Evolutionary conservation across 305 asterid species (phyloP).

Genomic region (Nicotiana rustica): DNA sequence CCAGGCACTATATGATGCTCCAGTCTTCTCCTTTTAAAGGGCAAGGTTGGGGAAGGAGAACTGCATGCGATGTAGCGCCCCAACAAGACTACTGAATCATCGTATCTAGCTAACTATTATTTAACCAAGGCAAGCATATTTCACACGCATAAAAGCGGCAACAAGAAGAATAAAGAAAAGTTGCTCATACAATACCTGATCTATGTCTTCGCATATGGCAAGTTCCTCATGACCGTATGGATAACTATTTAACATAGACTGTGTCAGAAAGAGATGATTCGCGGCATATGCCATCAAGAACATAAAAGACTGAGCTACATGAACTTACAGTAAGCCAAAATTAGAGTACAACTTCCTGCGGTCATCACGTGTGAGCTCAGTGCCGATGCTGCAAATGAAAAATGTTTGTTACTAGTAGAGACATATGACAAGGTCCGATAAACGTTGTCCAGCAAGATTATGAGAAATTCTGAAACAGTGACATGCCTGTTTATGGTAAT

Average conservation of each 20-base stretch:
- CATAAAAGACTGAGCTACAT: conserved; percentile 20
- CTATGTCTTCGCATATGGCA: conserved; percentile 89
- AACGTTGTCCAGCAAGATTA: neutral
- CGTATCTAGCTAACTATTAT: conserved; percentile 4
- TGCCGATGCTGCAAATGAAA: conserved; percentile 34
- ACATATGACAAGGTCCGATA: neutral
- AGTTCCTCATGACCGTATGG: conserved; percentile 99
- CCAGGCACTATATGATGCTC: conserved; percentile 3
- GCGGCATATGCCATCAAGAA: neutral
- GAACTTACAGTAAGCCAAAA: conserved; percentile 38
- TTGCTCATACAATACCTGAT: conserved; percentile 64
- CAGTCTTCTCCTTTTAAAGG: neutral
- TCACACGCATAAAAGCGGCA: neutral
- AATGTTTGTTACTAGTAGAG: conserved; percentile 13
- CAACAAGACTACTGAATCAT: conserved; percentile 1
- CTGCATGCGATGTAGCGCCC: neutral
- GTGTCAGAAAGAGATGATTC: conserved; percentile 38
- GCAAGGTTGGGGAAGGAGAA: neutral
- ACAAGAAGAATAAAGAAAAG: conserved; percentile 19
- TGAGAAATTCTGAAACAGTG: neutral
- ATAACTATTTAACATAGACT: conserved; percentile 56
- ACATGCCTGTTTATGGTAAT: conserved; percentile 90
- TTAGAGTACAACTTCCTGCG: conserved; percentile 39
- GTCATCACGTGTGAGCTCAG: conserved; percentile 39
- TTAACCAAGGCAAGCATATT: neutral